Base-by-base conservation (phyloP, 148 eudicot species). In the Salicornia ramosissima region DNA sequence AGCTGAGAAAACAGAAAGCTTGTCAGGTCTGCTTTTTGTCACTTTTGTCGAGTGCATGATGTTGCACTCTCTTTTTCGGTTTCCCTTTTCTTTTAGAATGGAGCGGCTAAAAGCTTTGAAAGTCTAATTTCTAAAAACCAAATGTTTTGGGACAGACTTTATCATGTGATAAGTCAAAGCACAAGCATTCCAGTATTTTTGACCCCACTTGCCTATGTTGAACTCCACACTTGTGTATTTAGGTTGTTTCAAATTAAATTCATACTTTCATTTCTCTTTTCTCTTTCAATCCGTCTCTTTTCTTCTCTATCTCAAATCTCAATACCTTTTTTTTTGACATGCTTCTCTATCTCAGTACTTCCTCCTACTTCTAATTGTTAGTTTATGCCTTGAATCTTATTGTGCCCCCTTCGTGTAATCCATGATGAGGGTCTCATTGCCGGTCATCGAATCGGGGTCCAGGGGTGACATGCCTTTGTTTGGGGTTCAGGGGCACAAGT, bases 1-100 rank as follows among this genome's bases (percentile, higher is more conserved):
- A 69, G 59, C 74, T 54, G 79, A 75, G 62, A 70, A 69, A 61
- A 43, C 59, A 45, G 69, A 63, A 18, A 75, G 69, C 59, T 28
- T 70, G 65, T 31, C 74, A 36, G 79, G 79, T 75, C 15, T 62
- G 72, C n/a, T n/a, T n/a, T n/a, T n/a, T 8, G 60, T 13, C 45
- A 14, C 12, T 42, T 46, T 15, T 42, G 2, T 19, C n/a, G 40
- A n/a, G n/a, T 50, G 21, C 29, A 16, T 21, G n/a, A 36, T 56
- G 50, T 25, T 54, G 52, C 7, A 39, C 3, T n/a, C 7, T 47
- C 19, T 56, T 59, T 19, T 33, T 10, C 26, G n/a, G n/a, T n/a
- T 56, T 29, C 13, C 26, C 19, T 15, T 12, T 56, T 59, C n/a
- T 4, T 19, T 60, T 60, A 22, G 25, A 18, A 21, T 45, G 3